Percentiles rank a stretch among this genome's conserved stretches.
phyloP scores from a whole-genome alignment of 768 basidiomycete species.

The Suillus sp. region DNA sequence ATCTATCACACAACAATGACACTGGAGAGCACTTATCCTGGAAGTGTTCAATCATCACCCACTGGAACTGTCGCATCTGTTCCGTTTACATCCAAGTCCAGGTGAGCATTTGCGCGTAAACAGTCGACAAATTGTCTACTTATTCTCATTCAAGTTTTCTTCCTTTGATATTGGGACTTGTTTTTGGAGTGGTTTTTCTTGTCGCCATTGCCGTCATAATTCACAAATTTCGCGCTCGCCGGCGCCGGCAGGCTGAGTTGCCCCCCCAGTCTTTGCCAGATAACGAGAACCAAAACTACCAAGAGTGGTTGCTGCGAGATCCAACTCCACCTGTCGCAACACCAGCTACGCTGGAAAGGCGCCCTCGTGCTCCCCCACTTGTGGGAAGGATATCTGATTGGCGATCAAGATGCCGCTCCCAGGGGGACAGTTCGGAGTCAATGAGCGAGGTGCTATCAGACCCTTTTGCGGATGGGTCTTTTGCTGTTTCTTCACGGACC shows the following conservation, averaged over 20 bases:
- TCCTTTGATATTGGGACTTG: constrained; percentile 15
- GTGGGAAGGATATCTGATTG: not conserved
- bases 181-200: constrained; percentile 15
- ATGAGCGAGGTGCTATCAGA: constrained; percentile 17
- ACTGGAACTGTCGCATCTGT: constrained; percentile 6
- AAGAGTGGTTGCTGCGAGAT: constrained; percentile 6
- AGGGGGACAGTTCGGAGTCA: constrained; percentile 16
- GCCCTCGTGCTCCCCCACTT: constrained; percentile 8
- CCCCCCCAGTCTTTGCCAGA: not conserved
- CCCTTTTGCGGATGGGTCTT: constrained; percentile 21
- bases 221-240: constrained; percentile 10
- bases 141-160: constrained; percentile 13
- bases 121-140: constrained; percentile 6
- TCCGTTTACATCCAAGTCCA: constrained; percentile 7
- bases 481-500: constrained; percentile 18
- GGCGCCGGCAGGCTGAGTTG: constrained; percentile 3
- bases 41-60: constrained; percentile 6
- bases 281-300: not conserved
- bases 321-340: constrained; percentile 5
- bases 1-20: constrained; percentile 13
- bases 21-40: constrained; percentile 4
- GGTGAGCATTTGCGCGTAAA: constrained; percentile 13
- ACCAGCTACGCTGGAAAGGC: constrained; percentile 1
- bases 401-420: constrained; percentile 1
- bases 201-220: constrained; percentile 15